A percentile compares a stretch with the other conserved stretches of the same genome.
phyloP scores from a whole-genome alignment of 208 protist genomes.

The Leishmania arabica region DNA sequence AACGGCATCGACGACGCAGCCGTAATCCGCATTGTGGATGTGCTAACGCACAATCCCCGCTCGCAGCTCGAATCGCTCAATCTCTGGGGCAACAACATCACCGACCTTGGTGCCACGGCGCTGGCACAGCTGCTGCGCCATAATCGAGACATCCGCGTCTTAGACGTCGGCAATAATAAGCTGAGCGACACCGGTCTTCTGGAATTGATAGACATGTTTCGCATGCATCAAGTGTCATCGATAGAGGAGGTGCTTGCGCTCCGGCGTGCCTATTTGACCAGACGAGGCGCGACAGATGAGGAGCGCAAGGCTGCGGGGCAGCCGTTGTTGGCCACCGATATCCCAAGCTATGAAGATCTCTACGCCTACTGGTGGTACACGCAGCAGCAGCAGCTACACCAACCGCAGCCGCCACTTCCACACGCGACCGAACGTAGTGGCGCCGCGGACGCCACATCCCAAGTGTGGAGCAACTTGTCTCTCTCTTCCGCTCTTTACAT shows the following conservation, averaged over 20 bases:
- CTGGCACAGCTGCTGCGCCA: conserved; percentile 61
- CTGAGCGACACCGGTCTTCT: conserved; percentile 78
- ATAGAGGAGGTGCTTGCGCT: conserved; percentile 51
- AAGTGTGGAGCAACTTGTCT: neutral
- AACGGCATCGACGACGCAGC: conserved; percentile 78
- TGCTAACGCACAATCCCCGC: conserved; percentile 54
- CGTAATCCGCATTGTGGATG: conserved; percentile 41
- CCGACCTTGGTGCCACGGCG: conserved; percentile 53
- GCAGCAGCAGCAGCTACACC: conserved; percentile 25
- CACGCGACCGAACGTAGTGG: neutral
- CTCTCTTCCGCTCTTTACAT: neutral
- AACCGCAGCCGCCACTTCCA: neutral
- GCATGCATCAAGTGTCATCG: conserved; percentile 63
- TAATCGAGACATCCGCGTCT: conserved; percentile 64
- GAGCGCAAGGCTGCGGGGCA: conserved; percentile 46
- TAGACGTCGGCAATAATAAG: conserved; percentile 85
- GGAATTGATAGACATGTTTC: conserved; percentile 61
- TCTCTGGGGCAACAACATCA: conserved; percentile 89
- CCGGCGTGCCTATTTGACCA: conserved; percentile 50
- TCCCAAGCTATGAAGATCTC: conserved; percentile 79
- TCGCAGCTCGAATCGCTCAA: conserved; percentile 82
- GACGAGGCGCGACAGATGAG: conserved; percentile 50
- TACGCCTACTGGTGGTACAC: conserved; percentile 61
- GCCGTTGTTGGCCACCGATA: conserved; percentile 30
- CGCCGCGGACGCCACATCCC: neutral